Evolutionary conservation across 768 basidiomycete species (phyloP).

Genomic region (Galerina sulciceps): DNA sequence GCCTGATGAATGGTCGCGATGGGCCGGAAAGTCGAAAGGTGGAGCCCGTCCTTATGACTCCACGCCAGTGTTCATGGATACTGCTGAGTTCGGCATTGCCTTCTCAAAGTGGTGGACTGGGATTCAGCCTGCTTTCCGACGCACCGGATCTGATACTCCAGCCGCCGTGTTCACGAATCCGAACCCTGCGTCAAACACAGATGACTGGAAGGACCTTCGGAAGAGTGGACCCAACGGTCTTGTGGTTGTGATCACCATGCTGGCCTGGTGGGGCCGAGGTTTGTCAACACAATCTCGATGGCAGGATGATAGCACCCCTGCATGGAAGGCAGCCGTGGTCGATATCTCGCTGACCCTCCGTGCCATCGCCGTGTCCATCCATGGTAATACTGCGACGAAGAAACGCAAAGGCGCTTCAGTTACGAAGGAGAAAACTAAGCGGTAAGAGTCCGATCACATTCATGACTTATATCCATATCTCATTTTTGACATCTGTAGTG

Average conservation of each 20-base stretch:
- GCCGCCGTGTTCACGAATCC: neutral
- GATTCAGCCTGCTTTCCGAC: conserved; percentile 11
- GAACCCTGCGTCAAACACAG: neutral
- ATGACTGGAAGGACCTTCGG: conserved; percentile 9
- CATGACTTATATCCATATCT: neutral
- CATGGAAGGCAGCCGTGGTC: neutral
- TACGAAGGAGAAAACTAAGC: neutral
- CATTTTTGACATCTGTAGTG: neutral
- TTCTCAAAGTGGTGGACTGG: conserved; percentile 13
- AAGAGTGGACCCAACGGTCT: conserved; percentile 13
- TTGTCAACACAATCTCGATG: neutral
- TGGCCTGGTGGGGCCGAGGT: conserved; percentile 16
- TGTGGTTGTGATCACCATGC: conserved; percentile 7
- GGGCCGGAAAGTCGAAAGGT: neutral
- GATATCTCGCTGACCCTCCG: neutral
- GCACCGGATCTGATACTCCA: neutral
- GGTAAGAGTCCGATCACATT: neutral
- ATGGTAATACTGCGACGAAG: neutral
- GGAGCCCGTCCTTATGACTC: conserved; percentile 4
- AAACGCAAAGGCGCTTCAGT: neutral
- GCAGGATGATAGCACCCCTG: conserved; percentile 3
- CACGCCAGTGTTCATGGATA: neutral
- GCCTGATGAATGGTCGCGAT: conserved; percentile 13
- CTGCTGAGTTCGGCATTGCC: conserved; percentile 10
- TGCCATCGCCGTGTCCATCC: neutral